Percentiles rank a stretch among this genome's conserved stretches.
These are phyloP conservation scores for Phytophthora crassamura DNA, from an alignment of 352 stramenopile genomes.

Conservation along the genomic window DNA sequence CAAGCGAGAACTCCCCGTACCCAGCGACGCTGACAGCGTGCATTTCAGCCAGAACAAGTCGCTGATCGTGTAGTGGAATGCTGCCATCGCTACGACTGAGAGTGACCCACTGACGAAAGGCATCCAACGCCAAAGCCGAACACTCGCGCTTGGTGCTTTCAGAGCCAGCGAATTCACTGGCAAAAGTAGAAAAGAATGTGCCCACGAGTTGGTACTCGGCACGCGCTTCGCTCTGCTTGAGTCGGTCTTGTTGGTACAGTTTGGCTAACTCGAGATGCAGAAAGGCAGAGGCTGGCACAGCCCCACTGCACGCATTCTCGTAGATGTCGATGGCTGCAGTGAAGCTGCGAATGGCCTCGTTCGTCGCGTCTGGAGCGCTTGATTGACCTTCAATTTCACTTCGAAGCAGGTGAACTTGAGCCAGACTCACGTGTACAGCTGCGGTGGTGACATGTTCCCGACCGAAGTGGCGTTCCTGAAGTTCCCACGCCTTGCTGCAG, in stretches of 20 bases:
- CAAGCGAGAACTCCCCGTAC: constrained; percentile 71
- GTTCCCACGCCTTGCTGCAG: constrained; percentile 67
- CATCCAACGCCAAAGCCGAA: constrained; percentile 62
- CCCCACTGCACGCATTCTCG: constrained; percentile 59
- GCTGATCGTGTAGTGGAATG: constrained; percentile 44
- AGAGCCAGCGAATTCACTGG: constrained; percentile 54
- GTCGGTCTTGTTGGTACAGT: constrained; percentile 46
- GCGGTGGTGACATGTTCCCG: constrained; percentile 62
- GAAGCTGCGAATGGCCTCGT: constrained; percentile 56
- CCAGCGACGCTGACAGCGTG: constrained; percentile 50
- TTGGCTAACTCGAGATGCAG: constrained; percentile 71
- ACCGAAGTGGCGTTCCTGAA: constrained; percentile 61
- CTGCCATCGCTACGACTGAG: constrained; percentile 12
- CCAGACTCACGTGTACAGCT: constrained; percentile 56
- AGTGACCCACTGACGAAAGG: constrained; percentile 56
- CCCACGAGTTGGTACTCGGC: constrained; percentile 46
- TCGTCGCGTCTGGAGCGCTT: constrained; percentile 12
- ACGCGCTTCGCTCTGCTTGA: constrained; percentile 20
- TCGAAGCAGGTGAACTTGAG: constrained; percentile 57
- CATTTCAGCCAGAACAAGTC: constrained; percentile 50
- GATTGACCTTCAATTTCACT: constrained; percentile 13
- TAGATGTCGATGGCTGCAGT: constrained; percentile 58
- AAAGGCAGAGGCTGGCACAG: constrained; percentile 61
- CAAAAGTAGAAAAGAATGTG: constrained; percentile 69
- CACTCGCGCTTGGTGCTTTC: constrained; percentile 66